Conservation (phyloP, 2,329 filamentous ascomycete species). For the Penicillium frequentans region DNA sequence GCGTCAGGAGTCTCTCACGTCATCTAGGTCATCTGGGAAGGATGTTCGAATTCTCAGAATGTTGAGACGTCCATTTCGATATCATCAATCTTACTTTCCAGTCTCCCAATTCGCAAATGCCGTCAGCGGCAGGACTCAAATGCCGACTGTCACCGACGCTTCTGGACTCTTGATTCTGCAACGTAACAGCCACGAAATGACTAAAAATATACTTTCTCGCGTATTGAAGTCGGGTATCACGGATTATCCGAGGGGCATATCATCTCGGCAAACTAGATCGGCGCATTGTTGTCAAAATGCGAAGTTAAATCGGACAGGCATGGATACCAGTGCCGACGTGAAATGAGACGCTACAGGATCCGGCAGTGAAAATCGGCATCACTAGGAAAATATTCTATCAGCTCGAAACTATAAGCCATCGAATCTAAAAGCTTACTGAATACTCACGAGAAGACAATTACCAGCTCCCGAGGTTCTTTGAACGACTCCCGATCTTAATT, state of each 20-base stretch:
- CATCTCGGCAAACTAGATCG: not conserved
- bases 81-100: not conserved
- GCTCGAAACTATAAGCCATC: not conserved
- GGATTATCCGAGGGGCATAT: too few species aligned
- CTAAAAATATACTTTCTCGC: not conserved
- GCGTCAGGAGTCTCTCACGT: not conserved
- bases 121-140: slow-evolving; percentile 7
- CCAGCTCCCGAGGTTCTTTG: not conserved
- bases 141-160: slow-evolving; percentile 2
- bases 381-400: not conserved
- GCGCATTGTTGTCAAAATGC: not conserved
- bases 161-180: not conserved
- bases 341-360: not conserved
- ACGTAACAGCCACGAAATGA: not conserved
- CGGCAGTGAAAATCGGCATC: not conserved
- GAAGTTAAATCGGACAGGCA: not conserved
- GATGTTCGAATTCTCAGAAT: not conserved
- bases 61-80: not conserved
- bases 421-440: too few species aligned
- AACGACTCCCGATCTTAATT: not conserved
- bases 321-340: not conserved
- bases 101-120: not conserved
- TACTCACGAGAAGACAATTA: too few species aligned
- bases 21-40: not conserved
- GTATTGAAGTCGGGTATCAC: not conserved